Evolutionary conservation across 2,329 filamentous ascomycete species (phyloP), one percentile per base, ranked within the genome.

Genomic region (Aspergillus ibericus): DNA sequence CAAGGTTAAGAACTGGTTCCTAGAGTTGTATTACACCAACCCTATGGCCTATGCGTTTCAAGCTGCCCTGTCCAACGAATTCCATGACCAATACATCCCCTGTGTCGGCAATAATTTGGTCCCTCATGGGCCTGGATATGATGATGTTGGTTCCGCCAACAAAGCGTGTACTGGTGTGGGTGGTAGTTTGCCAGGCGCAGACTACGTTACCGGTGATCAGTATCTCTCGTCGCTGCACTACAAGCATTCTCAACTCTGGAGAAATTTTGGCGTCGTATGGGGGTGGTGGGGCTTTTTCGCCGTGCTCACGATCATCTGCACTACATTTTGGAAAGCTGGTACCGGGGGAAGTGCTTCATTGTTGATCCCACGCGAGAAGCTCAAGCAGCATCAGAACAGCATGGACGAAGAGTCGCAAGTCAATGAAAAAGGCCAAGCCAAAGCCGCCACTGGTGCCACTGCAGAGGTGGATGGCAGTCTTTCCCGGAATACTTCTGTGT

Each of bases 401-500:
- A 64, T 73, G 3, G 83, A 86, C 46, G 82, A 83, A 38, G 85
- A 86, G 66, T 75, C 68, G 13, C 70, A 70, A 53, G 10, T 53
- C 22, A 55, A 32, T 7, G 29, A 56, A 53, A 56, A 60, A 44
- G 52, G 52, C 12, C 40, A 56, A 9, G 32, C 60, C 40, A 55
- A 70, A 52, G 18, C 57, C 12, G 16, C 56, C 16, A 13, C 50
- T 53, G 53, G 52, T 47, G 35, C 56, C 44, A 53, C 47, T 35
- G 53, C 60, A 56, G 60, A 60, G 4, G 38, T 42, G 38, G 72
- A 77, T 25, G 68, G 68, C 1, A 68, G 77, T 20, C 77, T 89
- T 1, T 72, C 85, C 35, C 81, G 81, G 32, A 89, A 89, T 70
- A 87, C 82, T 0, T 86, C 84, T 0, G 78, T 89, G 1, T 90